Evolutionary conservation across 805 yeast species (phyloP).

Genomic region (Dipodascus albidus): DNA sequence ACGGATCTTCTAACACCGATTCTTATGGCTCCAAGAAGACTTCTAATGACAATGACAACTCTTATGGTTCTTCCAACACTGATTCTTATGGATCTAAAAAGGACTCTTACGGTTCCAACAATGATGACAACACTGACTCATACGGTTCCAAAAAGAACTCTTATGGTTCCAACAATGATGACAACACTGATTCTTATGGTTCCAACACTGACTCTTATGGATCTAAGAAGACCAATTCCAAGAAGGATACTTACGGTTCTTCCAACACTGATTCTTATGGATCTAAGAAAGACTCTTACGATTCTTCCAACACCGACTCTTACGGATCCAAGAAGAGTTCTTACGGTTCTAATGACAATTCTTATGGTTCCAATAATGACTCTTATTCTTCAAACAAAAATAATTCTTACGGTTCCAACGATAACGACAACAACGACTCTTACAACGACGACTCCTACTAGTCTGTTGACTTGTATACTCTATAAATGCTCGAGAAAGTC

Average conservation of each 20-base stretch:
- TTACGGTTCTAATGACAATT: not conserved
- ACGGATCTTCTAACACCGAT: not conserved
- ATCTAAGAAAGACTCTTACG: conserved; percentile 1
- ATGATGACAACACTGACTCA: conserved; percentile 2
- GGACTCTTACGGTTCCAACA: conserved; percentile 5
- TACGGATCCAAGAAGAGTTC: not conserved
- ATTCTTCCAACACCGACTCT: not conserved
- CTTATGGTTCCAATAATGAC: conserved; percentile 6
- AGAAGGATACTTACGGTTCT: not conserved
- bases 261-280: conserved; percentile 1
- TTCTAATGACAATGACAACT: not conserved
- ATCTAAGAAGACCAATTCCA: conserved; percentile 2
- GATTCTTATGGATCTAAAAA: not conserved
- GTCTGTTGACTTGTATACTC: too few species aligned
- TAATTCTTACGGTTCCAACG: conserved; percentile 6
- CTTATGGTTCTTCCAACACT: not conserved
- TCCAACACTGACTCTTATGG: conserved; percentile 5
- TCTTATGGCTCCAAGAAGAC: conserved; percentile 1
- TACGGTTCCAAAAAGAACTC: conserved; percentile 2
- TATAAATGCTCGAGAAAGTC: too few species aligned
- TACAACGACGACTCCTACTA: not conserved
- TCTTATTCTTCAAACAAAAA: conserved; percentile 1
- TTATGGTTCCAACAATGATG: not conserved
- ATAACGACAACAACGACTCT: not conserved
- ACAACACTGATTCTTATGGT: conserved; percentile 6